Evolutionary conservation across 2,329 filamentous ascomycete genomes (phyloP).

Genomic region (Epichloe sibirici): DNA sequence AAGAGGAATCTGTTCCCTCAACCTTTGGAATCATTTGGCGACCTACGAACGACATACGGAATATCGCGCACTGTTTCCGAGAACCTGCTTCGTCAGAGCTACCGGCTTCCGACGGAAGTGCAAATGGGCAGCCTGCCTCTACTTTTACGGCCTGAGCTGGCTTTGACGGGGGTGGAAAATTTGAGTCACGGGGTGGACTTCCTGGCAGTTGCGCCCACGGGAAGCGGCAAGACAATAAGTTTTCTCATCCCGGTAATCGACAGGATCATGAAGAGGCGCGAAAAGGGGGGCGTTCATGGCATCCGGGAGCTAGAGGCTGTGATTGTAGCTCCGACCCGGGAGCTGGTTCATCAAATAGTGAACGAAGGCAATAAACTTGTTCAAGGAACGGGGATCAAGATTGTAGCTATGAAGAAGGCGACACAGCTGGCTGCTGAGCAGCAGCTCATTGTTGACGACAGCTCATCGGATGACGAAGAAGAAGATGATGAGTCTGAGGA

Average conservation of each 20-base stretch:
- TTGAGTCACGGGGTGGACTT: conserved; percentile 50
- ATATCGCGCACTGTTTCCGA: conserved; percentile 61
- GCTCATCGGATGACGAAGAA: conserved; percentile 20
- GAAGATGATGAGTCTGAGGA: conserved; percentile 11
- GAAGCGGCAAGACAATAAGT: conserved; percentile 90
- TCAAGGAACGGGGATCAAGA: conserved; percentile 61
- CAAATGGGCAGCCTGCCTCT: conserved; percentile 79
- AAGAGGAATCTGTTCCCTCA: conserved; percentile 62
- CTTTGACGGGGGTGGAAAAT: conserved; percentile 28
- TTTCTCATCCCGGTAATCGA: conserved; percentile 85
- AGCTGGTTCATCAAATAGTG: conserved; percentile 67
- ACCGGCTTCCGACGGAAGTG: conserved; percentile 81
- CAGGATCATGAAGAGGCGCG: conserved; percentile 48
- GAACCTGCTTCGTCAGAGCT: conserved; percentile 77
- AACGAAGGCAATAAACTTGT: conserved; percentile 79
- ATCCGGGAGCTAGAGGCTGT: conserved; percentile 48
- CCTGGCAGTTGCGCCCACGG: conserved; percentile 81
- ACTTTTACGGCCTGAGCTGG: conserved; percentile 47
- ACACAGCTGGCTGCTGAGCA: conserved; percentile 52
- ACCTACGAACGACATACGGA: conserved; percentile 59
- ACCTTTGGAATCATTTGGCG: conserved; percentile 64
- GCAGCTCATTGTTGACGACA: conserved; percentile 24
- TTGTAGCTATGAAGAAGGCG: conserved; percentile 75
- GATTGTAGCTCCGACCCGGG: conserved; percentile 67
- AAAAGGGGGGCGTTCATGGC: conserved; percentile 27